Evolutionary conservation across 495 filamentous ascomycete genomes (phyloP).

Genomic region (Daldinia vernicosa): DNA sequence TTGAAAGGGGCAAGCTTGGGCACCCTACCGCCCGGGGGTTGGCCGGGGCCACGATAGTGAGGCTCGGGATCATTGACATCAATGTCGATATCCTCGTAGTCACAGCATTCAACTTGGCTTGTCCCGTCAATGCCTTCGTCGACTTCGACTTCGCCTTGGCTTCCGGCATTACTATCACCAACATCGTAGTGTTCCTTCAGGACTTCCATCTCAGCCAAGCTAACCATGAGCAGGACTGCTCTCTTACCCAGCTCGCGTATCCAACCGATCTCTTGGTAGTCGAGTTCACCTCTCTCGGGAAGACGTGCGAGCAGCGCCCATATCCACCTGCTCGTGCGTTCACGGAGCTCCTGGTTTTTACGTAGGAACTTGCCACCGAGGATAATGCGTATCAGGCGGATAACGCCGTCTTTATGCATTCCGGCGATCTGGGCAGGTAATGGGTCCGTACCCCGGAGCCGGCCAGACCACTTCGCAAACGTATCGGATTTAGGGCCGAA

Average conservation of each 20-base stretch:
- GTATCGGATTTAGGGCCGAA: conserved; percentile 54
- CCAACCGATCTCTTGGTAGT: conserved; percentile 63
- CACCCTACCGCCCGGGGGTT: not conserved
- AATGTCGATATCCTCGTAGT: conserved; percentile 40
- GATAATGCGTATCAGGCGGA: conserved; percentile 62
- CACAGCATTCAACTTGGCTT: conserved; percentile 31
- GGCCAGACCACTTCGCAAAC: conserved; percentile 62
- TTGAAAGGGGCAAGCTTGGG: not conserved
- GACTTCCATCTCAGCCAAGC: conserved; percentile 59
- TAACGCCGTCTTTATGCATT: conserved; percentile 69
- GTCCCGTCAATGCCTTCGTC: conserved; percentile 37
- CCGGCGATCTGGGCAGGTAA: conserved; percentile 72
- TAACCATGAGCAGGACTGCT: conserved; percentile 62
- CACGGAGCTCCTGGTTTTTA: conserved; percentile 55
- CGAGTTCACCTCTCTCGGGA: conserved; percentile 65
- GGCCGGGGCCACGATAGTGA: conserved; percentile 6
- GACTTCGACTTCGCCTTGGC: conserved; percentile 39
- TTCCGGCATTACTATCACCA: conserved; percentile 42
- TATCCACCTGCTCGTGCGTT: conserved; percentile 65
- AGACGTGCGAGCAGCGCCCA: conserved; percentile 69
- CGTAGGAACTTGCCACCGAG: conserved; percentile 58
- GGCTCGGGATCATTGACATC: conserved; percentile 41
- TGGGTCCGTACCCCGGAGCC: conserved; percentile 64
- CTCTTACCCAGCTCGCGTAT: conserved; percentile 68
- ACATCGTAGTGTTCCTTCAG: conserved; percentile 51